phyloP scores from a whole-genome alignment of 768 basidiomycete species.

The Termitomyces heimii region DNA sequence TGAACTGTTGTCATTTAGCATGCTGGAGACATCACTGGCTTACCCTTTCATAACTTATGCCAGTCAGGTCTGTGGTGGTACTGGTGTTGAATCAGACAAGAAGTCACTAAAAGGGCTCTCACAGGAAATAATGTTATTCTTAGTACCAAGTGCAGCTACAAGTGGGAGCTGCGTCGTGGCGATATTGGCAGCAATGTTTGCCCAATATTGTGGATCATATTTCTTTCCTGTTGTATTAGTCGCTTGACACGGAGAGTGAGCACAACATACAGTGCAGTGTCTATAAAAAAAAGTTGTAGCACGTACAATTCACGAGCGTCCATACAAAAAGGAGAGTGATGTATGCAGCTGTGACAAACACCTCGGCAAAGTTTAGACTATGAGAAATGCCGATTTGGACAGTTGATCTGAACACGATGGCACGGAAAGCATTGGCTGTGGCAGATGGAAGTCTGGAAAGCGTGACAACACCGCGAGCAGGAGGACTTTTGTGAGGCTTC shows the following conservation, averaged over 20 bases:
- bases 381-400: constrained; percentile 23
- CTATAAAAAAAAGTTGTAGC: background rate
- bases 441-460: constrained; percentile 11
- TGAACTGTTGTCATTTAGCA: background rate
- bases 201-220: constrained; percentile 31
- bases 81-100: background rate
- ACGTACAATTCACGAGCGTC: constrained; percentile 18
- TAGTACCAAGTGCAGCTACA: constrained; percentile 48
- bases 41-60: constrained; percentile 42
- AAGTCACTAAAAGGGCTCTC: background rate
- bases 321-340: constrained; percentile 23
- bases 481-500: background rate
- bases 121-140: constrained; percentile 45
- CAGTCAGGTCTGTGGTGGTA: constrained; percentile 38
- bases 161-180: constrained; percentile 47
- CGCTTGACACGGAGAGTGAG: constrained; percentile 14
- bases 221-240: constrained; percentile 25
- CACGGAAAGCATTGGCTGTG: constrained; percentile 10
- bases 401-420: constrained; percentile 15
- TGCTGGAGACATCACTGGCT: background rate
- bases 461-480: background rate
- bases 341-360: constrained; percentile 28
- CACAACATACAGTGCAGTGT: background rate
- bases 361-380: constrained; percentile 30
- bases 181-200: constrained; percentile 36